Evolutionary conservation across 208 protist genomes (phyloP), one percentile per base, ranked within the genome.

Genomic region (Trypanosoma theileri): DNA sequence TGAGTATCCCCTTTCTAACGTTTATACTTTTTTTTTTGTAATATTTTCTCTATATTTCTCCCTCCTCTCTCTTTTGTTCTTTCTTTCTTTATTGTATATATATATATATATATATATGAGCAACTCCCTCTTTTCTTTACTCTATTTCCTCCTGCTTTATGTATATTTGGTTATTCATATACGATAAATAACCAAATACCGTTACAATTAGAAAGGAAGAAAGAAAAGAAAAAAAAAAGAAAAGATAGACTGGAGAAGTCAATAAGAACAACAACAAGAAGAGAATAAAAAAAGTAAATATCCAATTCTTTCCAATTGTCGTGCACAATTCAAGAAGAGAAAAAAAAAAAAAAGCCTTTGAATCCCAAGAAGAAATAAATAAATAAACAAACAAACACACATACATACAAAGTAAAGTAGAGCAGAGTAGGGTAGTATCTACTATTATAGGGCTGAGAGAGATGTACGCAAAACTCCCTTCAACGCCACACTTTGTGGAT

Each of bases 401-500:
- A 63, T 21, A 1, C 19, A 46, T 19, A 24, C 21, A n/a, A 11
- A 55, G 14, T n/a, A 1, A 59, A 55, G 9, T 44, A 53, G n/a
- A 7, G 17, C 10, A 45, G 13, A n/a, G n/a, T n/a, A n/a, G n/a
- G n/a, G n/a, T n/a, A n/a, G n/a, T n/a, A 46, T 28, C 59, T 59
- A 14, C 6, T 11, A 58, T 60, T 71, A 96, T n/a, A 92, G 31
- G 4, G 81, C 66, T 12, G 75, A 35, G 50, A 97, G 85, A 8
- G 77, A 52, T 52, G 82, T 68, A 1, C 78, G 71, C 19, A 98
- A 78, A 53, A 86, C 77, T 45, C 68, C 59, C 17, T 79, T 77
- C 13, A 98, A 73, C 17, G 70, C 76, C 11, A 88, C 70, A 24
- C 83, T 91, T 66, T 96, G 91, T 0, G 92, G 69, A 73, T 97